Base-by-base conservation (phyloP, 2,329 filamentous ascomycete genomes). In the Drechslerella coelobrocha region DNA sequence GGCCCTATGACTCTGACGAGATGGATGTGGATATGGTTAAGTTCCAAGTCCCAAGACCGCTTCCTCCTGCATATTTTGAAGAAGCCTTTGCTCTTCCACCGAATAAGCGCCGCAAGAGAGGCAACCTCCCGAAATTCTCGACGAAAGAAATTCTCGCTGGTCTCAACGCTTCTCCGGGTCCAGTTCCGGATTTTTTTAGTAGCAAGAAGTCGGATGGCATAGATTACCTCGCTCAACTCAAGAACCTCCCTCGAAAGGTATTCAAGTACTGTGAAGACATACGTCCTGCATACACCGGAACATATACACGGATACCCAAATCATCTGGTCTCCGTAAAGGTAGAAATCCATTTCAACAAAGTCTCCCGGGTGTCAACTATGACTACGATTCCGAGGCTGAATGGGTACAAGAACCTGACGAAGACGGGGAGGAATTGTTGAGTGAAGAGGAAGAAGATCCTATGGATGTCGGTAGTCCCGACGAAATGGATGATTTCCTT, bases 401-500 rank as follows among this genome's bases (percentile, higher is more conserved):
- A 77, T 95, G 90, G 90, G 83, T 87, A 51, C 88, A 92, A 76
- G 92, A 84, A 81, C 92, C 84, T n/a, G 82, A 82, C 37, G 73
- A 82, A 0, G 89, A 89, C 63, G 85, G 85, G 34, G 88, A 89
- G 75, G 86, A 90, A 55, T 78, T 89, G 1, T 80, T 84, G 52
- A 85, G 84, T 2, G 87, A 88, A 66, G 85, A 85, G 27, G 86
- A 88, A 61, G 86, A 89, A 4, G 84, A 86, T 54, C 81, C 84
- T 8, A 82, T 83, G 57, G 85, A 83, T 60, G 83, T 85, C 2
- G 86, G 85, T 9, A 88, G 86, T n/a, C 89, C 90, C 14, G 89
- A 90, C 72, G 92, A 95, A 68, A 89, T 96, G 87, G 90, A 91
- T 2, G 92, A 87, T 17, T 97, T 97, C 76, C 82, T 97, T 1